Conservation (phyloP, 2,329 filamentous ascomycete genomes). For the Penicillium glabrum region DNA sequence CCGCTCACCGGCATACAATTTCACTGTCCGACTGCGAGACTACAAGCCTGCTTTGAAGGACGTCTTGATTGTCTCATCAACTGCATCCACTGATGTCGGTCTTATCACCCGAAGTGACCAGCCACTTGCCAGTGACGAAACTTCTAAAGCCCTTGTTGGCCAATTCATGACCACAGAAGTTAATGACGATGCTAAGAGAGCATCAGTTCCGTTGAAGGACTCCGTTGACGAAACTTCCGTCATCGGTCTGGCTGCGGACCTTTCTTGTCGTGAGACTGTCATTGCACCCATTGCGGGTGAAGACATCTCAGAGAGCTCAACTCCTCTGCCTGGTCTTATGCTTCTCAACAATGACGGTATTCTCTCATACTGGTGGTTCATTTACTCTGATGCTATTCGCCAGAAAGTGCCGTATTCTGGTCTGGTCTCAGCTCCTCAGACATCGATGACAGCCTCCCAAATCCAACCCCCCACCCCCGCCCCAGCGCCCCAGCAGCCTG, state of each 20-base stretch:
- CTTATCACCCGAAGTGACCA: slow-evolving; percentile 72
- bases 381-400: slow-evolving; percentile 84
- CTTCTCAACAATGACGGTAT: slow-evolving; percentile 86
- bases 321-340: slow-evolving; percentile 80
- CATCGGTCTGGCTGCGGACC: slow-evolving; percentile 76
- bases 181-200: slow-evolving; percentile 73
- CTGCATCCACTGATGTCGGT: slow-evolving; percentile 75
- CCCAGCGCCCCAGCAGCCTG: slow-evolving; percentile 17
- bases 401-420: slow-evolving; percentile 72
- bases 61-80: slow-evolving; percentile 77
- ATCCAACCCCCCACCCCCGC: slow-evolving; percentile 10
- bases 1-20: slow-evolving; percentile 70
- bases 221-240: slow-evolving; percentile 68
- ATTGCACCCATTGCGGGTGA: slow-evolving; percentile 74
- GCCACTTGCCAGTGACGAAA: slow-evolving; percentile 62
- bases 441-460: slow-evolving; percentile 16
- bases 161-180: slow-evolving; percentile 62
- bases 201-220: slow-evolving; percentile 71
- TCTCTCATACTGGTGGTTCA: slow-evolving; percentile 83
- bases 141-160: slow-evolving; percentile 60
- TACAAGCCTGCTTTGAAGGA: slow-evolving; percentile 81
- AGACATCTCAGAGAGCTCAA: slow-evolving; percentile 74
- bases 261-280: slow-evolving; percentile 80
- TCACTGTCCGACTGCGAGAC: slow-evolving; percentile 71
- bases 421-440: slow-evolving; percentile 46